Percentiles rank a stretch among this genome's conserved stretches.
These are phyloP conservation scores for Colletotrichum spinosum DNA, from an alignment of 2,329 filamentous ascomycete genomes.

Conservation along the genomic window DNA sequence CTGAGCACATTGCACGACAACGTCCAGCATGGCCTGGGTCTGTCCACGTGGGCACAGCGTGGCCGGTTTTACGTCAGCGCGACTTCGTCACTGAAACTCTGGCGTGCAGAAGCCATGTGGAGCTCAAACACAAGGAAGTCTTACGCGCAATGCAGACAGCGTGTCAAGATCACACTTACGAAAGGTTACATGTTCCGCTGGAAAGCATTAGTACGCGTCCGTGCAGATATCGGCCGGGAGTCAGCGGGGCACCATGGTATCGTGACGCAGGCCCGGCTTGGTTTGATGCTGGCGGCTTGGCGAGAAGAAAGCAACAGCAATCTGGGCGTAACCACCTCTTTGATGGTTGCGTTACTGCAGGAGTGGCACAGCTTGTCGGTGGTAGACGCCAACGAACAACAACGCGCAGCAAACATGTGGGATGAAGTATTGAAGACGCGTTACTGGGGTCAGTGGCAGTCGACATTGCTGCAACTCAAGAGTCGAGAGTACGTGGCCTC, in stretches of 20 bases:
- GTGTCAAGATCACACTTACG: slow-evolving; percentile 29
- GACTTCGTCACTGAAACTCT: slow-evolving; percentile 12
- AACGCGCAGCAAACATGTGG: slow-evolving; percentile 19
- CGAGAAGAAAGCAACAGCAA: slow-evolving; percentile 21
- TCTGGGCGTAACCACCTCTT: slow-evolving; percentile 11
- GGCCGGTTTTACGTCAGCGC: slow-evolving; percentile 22
- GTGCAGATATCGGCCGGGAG: slow-evolving; percentile 21
- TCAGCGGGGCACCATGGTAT: slow-evolving; percentile 9
- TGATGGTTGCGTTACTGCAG: slow-evolving; percentile 31
- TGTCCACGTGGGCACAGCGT: slow-evolving; percentile 24
- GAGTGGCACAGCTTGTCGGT: slow-evolving; percentile 36
- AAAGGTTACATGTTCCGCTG: slow-evolving; percentile 30
- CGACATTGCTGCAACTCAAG: slow-evolving; percentile 35
- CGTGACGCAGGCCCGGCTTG: slow-evolving; percentile 1
- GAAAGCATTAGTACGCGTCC: slow-evolving; percentile 19
- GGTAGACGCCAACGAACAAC: slow-evolving; percentile 4
- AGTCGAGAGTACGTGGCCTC: slow-evolving; percentile 35
- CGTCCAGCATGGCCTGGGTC: background rate
- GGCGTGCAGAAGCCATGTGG: slow-evolving; percentile 25
- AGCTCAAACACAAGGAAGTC: slow-evolving; percentile 29
- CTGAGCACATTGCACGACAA: slow-evolving; percentile 20
- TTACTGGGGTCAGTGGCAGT: slow-evolving; percentile 37
- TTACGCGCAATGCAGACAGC: slow-evolving; percentile 33
- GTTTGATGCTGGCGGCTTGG: slow-evolving; percentile 22
- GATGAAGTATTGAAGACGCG: slow-evolving; percentile 22